Evolutionary conservation across 2,329 filamentous ascomycete species (phyloP), one percentile per base, ranked within the genome.

Genomic region (Pestalotiopsis sp.): DNA sequence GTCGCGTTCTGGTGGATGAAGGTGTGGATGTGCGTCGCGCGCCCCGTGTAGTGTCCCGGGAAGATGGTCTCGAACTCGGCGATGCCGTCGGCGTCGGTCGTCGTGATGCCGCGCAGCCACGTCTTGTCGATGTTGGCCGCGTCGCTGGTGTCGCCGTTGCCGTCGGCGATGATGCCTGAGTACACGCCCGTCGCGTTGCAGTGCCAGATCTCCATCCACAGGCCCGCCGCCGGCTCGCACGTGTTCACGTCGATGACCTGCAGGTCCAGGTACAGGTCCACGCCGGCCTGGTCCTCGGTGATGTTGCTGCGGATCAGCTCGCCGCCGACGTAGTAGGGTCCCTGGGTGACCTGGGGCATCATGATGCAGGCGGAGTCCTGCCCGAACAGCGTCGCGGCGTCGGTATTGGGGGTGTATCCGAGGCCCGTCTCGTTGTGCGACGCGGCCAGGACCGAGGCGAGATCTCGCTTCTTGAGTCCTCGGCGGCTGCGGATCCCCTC

Each of bases 161-260:
- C 80, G 64, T 66, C 72, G n/a, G 80, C 79, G 2, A 78, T 72
- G 45, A 86, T 78, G 65, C 85, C 85, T 13, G 81, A 82, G 76
- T 87, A 87, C 13, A 85, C 80, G 52, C 84, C 84, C 0, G 82
- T 84, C 12, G 80, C 68, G 70, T 84, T 84, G 76, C 77, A 79
- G 71, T 72, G 70, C 86, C 87, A 89, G 72, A 87, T 83, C 72
- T 88, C 86, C 17, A 87, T 74, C 67, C 80, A 84, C 11, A 81
- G 79, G 59, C 83, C 75, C 1, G 82, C 78, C 0, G 87, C 80
- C 4, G 84, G 82, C 73, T 86, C 77, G 77, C 86, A 89, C 3
- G 86, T 88, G 60, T 82, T 78, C 38, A 86, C 80, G 69, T 89
- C 86, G 65, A 88, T 80, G 66, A 88, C 79, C 74, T 88, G 86